These are phyloP conservation scores for Parathielavia appendiculata DNA, from an alignment of 495 filamentous ascomycete genomes.

Conservation along the genomic window DNA sequence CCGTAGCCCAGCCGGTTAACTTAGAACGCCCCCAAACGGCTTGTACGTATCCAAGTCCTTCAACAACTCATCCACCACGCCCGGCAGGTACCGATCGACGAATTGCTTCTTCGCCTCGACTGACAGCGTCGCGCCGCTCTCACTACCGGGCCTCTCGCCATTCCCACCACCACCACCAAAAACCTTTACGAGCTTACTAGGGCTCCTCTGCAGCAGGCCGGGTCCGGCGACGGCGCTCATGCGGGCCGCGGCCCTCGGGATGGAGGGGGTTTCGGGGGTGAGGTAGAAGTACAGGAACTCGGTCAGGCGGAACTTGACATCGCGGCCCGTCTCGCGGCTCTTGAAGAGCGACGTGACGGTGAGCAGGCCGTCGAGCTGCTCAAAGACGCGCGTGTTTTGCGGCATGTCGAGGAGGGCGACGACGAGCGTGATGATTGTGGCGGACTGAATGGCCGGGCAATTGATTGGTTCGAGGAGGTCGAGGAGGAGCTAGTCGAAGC, in stretches of 20 bases:
- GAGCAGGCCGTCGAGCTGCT: slow-evolving; percentile 84
- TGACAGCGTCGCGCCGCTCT: slow-evolving; percentile 50
- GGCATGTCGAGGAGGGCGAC: slow-evolving; percentile 80
- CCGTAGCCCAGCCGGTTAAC: slow-evolving; percentile 18
- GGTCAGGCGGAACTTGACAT: slow-evolving; percentile 87
- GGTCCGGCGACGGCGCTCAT: slow-evolving; percentile 27
- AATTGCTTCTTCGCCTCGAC: slow-evolving; percentile 85
- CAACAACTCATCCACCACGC: slow-evolving; percentile 86
- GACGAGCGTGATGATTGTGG: slow-evolving; percentile 83
- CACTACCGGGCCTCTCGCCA: slow-evolving; percentile 32
- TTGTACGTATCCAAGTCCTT: slow-evolving; percentile 82
- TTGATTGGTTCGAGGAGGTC: slow-evolving; percentile 93
- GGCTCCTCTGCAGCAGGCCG: slow-evolving; percentile 59
- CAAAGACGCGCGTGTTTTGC: slow-evolving; percentile 83
- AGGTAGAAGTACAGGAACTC: slow-evolving; percentile 98
- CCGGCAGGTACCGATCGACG: slow-evolving; percentile 68
- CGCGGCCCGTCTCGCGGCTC: slow-evolving; percentile 67
- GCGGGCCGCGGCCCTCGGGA: slow-evolving; percentile 38
- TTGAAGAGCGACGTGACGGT: slow-evolving; percentile 95
- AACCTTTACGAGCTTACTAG: slow-evolving; percentile 60
- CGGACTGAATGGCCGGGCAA: slow-evolving; percentile 83
- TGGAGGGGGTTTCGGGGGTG: slow-evolving; percentile 77
- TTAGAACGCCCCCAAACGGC: slow-evolving; percentile 54
- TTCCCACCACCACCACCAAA: slow-evolving; percentile 33
- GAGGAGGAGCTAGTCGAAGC: slow-evolving; percentile 60